These are phyloP conservation scores for Rhynchosporium secalis DNA, from an alignment of 2,329 filamentous ascomycete species.

Conservation along the genomic window DNA sequence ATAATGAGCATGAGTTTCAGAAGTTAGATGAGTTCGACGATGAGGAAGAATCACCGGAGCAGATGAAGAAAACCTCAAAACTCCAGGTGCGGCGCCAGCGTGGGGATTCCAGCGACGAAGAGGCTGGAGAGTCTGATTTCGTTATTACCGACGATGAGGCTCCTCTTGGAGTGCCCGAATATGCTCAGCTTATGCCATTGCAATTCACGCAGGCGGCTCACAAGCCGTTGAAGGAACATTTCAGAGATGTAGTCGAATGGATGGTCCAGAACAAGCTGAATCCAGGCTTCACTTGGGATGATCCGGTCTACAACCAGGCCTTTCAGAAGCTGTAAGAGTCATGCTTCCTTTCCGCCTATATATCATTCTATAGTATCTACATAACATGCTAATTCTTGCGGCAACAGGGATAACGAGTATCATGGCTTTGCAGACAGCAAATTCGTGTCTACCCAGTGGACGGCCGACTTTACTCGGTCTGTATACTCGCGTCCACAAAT, in stretches of 20 bases:
- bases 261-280: conserved; percentile 79
- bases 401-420: conserved; percentile 60
- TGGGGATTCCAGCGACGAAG: conserved; percentile 21
- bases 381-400: neutral
- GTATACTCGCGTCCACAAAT: conserved; percentile 66
- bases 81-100: conserved; percentile 1
- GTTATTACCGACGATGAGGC: conserved; percentile 62
- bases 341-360: neutral
- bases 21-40: conserved; percentile 53
- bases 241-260: conserved; percentile 75
- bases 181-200: conserved; percentile 56
- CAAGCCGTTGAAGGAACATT: conserved; percentile 69
- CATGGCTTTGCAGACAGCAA: conserved; percentile 67
- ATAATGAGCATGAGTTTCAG: conserved; percentile 34
- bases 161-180: conserved; percentile 56
- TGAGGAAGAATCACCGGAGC: conserved; percentile 37
- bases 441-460: conserved; percentile 72
- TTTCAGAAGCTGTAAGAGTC: conserved; percentile 59
- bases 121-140: conserved; percentile 52
- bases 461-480: conserved; percentile 61
- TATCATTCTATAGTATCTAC: neutral
- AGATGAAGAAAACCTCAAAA: conserved; percentile 18
- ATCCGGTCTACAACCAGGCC: conserved; percentile 65
- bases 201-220: conserved; percentile 67
- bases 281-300: conserved; percentile 63